Conservation (phyloP, 768 basidiomycete genomes). For the Auriscalpium microsporum region DNA sequence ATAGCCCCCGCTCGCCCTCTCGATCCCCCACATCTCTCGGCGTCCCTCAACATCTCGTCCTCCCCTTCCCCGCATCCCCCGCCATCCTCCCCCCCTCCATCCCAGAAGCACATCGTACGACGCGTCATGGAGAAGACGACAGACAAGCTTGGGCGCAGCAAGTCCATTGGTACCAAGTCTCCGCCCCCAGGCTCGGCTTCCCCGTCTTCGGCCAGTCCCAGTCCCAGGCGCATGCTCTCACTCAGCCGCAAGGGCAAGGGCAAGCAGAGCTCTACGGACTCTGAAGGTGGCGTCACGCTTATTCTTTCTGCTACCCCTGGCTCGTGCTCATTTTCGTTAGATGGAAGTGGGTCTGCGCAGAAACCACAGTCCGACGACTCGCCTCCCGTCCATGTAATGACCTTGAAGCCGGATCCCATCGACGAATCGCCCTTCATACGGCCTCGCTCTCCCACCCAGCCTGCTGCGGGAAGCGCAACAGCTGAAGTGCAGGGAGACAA, state of each 20-base stretch:
- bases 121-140: conserved; percentile 44
- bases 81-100: neutral
- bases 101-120: conserved; percentile 16
- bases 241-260: conserved; percentile 44
- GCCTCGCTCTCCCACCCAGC: conserved; percentile 57
- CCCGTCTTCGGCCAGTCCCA: conserved; percentile 25
- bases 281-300: conserved; percentile 20
- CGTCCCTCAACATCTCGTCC: no score
- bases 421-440: conserved; percentile 65
- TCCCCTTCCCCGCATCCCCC: neutral
- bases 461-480: conserved; percentile 35
- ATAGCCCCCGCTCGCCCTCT: neutral
- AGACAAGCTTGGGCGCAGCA: conserved; percentile 55
- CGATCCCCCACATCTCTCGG: neutral
- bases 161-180: conserved; percentile 15
- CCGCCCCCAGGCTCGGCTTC: conserved; percentile 4
- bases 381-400: neutral
- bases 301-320: neutral
- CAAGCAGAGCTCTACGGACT: conserved; percentile 32
- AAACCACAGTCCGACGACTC: neutral
- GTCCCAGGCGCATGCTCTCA: conserved; percentile 47
- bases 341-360: neutral
- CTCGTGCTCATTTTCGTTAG: neutral
- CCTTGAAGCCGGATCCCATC: conserved; percentile 12
- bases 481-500: conserved; percentile 56